These are phyloP conservation scores for Fusarium sp. DNA, from an alignment of 2,329 filamentous ascomycete species.

Conservation along the genomic window DNA sequence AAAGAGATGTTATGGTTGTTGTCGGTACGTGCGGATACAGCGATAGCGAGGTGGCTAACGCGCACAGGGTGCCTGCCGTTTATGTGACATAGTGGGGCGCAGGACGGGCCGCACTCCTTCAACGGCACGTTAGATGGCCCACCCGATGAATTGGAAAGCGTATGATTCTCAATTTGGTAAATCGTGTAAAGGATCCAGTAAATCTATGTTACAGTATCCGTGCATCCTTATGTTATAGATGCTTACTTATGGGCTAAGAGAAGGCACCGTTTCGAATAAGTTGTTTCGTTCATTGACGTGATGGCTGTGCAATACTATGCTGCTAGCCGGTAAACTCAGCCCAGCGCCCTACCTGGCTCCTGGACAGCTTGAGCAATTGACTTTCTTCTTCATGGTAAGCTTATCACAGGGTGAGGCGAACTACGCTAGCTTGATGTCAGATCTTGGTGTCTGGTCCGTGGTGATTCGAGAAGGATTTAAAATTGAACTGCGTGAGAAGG, in stretches of 20 bases:
- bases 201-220: background rate
- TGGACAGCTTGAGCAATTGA: constrained; percentile 10
- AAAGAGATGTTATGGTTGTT: constrained; percentile 33
- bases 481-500: constrained; percentile 20
- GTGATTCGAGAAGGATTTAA: constrained; percentile 20
- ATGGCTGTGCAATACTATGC: background rate
- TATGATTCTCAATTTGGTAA: constrained; percentile 19
- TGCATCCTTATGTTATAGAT: constrained; percentile 9
- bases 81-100: constrained; percentile 15
- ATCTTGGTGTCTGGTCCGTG: constrained; percentile 20
- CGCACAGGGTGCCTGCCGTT: constrained; percentile 24
- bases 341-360: constrained; percentile 27
- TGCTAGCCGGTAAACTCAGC: constrained; percentile 38
- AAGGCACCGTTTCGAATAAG: constrained; percentile 24
- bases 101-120: constrained; percentile 33
- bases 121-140: constrained; percentile 11
- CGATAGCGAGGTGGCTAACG: background rate
- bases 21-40: constrained; percentile 36
- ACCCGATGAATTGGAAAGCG: constrained; percentile 7
- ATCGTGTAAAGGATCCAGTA: constrained; percentile 7
- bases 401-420: constrained; percentile 16
- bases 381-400: constrained; percentile 5
- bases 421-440: constrained; percentile 21
- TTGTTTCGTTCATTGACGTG: constrained; percentile 13
- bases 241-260: background rate